phyloP scores from a whole-genome alignment of 2,329 filamentous ascomycete genomes.

The Whalleya microplaca region DNA sequence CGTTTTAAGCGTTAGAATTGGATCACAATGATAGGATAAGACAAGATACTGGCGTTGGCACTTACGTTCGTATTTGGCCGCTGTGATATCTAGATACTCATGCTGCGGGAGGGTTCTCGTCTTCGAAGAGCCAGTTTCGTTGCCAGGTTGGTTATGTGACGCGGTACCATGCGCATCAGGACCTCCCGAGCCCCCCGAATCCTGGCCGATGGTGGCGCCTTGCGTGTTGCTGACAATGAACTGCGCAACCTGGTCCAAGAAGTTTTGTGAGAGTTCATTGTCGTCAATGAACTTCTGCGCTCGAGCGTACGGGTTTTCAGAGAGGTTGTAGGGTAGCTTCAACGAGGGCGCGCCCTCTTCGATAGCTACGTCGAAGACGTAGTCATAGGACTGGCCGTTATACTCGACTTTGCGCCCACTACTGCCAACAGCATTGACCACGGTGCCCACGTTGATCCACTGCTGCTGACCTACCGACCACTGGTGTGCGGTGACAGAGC shows the following conservation, averaged over 20 bases:
- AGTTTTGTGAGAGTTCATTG: slow-evolving; percentile 84
- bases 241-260: slow-evolving; percentile 88
- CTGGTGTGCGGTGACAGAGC: slow-evolving; percentile 81
- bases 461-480: slow-evolving; percentile 76
- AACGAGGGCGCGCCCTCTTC: slow-evolving; percentile 91
- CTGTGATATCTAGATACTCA: slow-evolving; percentile 76
- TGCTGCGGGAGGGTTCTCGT: slow-evolving; percentile 75
- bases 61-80: slow-evolving; percentile 68
- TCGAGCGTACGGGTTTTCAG: slow-evolving; percentile 89
- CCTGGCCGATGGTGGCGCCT: slow-evolving; percentile 77
- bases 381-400: slow-evolving; percentile 89
- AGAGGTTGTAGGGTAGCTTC: slow-evolving; percentile 92
- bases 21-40: background rate
- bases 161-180: slow-evolving; percentile 80
- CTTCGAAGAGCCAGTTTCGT: slow-evolving; percentile 50
- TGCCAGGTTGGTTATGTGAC: slow-evolving; percentile 76
- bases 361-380: slow-evolving; percentile 95
- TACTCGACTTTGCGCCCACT: slow-evolving; percentile 77
- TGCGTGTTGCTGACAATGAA: slow-evolving; percentile 92
- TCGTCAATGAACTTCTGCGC: slow-evolving; percentile 89
- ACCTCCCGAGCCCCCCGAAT: slow-evolving; percentile 50
- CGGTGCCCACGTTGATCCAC: slow-evolving; percentile 91
- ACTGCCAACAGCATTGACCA: slow-evolving; percentile 86
- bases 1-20: slow-evolving; percentile 16
- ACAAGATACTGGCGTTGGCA: background rate